phyloP scores from a whole-genome alignment of 2,329 filamentous ascomycete species.

The Rachicladosporium sp. region DNA sequence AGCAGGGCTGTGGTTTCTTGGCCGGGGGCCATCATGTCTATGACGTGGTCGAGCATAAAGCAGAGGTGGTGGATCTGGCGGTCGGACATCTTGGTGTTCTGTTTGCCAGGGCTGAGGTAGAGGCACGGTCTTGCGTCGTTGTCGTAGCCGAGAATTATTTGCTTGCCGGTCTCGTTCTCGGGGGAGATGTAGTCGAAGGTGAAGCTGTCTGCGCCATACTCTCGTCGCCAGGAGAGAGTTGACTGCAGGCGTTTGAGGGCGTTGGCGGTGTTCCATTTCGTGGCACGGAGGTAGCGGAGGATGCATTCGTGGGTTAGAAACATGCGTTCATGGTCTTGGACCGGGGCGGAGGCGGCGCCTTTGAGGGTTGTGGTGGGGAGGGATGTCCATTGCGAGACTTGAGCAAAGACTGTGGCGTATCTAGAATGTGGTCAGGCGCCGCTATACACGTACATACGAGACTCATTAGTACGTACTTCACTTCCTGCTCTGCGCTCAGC shows the following conservation, averaged over 20 bases:
- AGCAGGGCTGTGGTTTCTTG: conserved; percentile 79
- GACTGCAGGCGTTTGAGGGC: conserved; percentile 66
- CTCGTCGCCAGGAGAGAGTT: conserved; percentile 78
- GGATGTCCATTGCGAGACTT: conserved; percentile 58
- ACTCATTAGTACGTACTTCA: conserved; percentile 55
- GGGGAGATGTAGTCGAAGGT: conserved; percentile 79
- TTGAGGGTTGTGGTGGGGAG: conserved; percentile 53
- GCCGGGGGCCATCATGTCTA: conserved; percentile 75
- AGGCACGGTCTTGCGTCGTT: conserved; percentile 74
- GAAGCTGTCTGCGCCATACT: conserved; percentile 71
- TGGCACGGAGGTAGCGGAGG: conserved; percentile 81
- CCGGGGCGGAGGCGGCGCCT: conserved; percentile 44
- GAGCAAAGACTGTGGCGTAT: conserved; percentile 57
- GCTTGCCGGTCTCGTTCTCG: conserved; percentile 95
- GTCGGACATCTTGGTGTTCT: conserved; percentile 81
- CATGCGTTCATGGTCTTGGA: conserved; percentile 70
- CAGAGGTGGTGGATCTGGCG: conserved; percentile 88
- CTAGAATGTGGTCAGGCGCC: no score
- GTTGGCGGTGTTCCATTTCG: conserved; percentile 72
- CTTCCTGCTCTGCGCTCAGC: conserved; percentile 63
- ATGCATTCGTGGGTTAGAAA: conserved; percentile 90
- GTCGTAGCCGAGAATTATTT: conserved; percentile 80
- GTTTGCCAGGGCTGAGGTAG: conserved; percentile 77
- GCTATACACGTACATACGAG: no score
- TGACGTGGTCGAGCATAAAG: conserved; percentile 84